phyloP scores from a whole-genome alignment of 2,329 filamentous ascomycete species.

The Bimuria novae-zelandiae region DNA sequence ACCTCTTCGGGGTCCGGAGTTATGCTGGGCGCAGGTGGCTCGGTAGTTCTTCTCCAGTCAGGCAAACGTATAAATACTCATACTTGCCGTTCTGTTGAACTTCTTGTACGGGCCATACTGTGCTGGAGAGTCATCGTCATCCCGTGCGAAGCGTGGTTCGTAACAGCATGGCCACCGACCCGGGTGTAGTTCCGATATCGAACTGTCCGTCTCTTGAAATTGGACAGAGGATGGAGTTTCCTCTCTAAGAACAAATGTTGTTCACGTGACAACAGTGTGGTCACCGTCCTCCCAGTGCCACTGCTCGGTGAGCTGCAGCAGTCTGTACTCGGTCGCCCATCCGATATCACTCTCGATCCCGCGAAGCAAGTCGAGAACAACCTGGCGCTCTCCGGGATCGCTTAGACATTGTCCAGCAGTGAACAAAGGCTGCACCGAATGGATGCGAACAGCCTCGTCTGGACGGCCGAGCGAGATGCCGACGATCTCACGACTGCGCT shows the following conservation, averaged over 20 bases:
- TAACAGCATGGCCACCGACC: background rate
- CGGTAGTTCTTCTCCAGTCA: background rate
- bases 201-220: background rate
- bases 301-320: conserved; percentile 57
- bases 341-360: conserved; percentile 67
- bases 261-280: conserved; percentile 6
- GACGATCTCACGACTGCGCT: conserved; percentile 65
- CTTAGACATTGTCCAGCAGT: conserved; percentile 66
- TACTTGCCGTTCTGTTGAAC: background rate
- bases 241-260: background rate
- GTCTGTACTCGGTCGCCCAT: conserved; percentile 66
- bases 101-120: background rate
- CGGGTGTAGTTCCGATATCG: background rate
- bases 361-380: conserved; percentile 60
- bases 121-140: background rate
- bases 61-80: background rate
- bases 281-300: conserved; percentile 48
- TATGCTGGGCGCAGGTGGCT: background rate
- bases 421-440: conserved; percentile 64
- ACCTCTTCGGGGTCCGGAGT: background rate
- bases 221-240: background rate
- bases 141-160: background rate
- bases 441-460: conserved; percentile 61
- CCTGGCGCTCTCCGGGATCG: conserved; percentile 57
- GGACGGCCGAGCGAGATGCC: conserved; percentile 63